Evolutionary conservation across 768 basidiomycete genomes (phyloP), one percentile per base, ranked within the genome.

Genomic region (Coprinellus micaceus): DNA sequence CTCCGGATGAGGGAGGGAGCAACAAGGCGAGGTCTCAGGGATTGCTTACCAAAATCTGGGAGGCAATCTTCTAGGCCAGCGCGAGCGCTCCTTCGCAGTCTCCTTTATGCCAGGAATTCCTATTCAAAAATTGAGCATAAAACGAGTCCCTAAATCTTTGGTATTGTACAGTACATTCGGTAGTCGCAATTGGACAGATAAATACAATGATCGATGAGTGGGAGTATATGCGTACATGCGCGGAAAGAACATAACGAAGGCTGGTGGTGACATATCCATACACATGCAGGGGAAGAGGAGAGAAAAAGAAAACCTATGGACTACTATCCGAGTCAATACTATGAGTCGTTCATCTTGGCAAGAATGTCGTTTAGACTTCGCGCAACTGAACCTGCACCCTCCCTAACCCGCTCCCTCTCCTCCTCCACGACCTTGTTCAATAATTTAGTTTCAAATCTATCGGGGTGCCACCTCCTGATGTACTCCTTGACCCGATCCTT

Each of bases 401-500:
- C 79, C 69, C 82, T 80, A 49, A 92, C 88, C 63, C 69, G 80
- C 64, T 83, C 88, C 66, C 76, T 78, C 58, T 91, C 87, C 33
- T 67, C 75, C 58, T 85, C 83, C 48, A 73, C 69, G 48, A 91
- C 87, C 69, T 84, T 84, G 11, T 78, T 72, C 64, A 91, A 67
- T 52, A 82, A 71, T 67, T 86, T 84, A 33, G 82, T 83, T 61
- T 91, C 86, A 64, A 92, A 91, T 30, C 87, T 82, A 70, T 92
- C 90, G 3, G 90, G 89, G 69, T 92, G 89, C 89, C 89, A 92
- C 60, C 78, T 73, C 68, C 81, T 79, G 62, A 92, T 78, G 53
- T 84, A 82, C 58, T 91, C 89, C 73, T 84, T 88, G 60, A 90
- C 77, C 13, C 88, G 82, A 62, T 91, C 89, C 71, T 87, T 88